Percentiles rank a stretch among this genome's conserved stretches.
Conservation (phyloP, 352 stramenopile species). For the Pythium aquatile region DNA sequence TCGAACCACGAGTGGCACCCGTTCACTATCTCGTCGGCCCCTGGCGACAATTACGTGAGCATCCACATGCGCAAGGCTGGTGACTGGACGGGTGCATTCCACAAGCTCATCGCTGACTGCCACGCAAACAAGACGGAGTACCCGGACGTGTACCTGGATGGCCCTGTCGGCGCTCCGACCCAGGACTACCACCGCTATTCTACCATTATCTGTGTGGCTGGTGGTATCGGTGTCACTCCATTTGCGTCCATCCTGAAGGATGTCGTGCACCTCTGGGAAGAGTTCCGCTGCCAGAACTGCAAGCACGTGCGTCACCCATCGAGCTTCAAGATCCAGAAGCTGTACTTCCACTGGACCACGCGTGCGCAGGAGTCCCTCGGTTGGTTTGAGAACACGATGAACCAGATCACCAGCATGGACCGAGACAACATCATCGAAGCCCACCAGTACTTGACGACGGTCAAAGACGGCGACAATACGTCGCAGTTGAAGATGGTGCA, state of each 20-base stretch:
- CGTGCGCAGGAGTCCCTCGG: slow-evolving; percentile 72
- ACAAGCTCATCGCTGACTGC: slow-evolving; percentile 56
- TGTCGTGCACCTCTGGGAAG: slow-evolving; percentile 71
- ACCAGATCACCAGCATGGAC: slow-evolving; percentile 79
- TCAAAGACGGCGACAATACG: slow-evolving; percentile 71
- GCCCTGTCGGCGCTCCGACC: slow-evolving; percentile 66
- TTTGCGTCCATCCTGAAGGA: slow-evolving; percentile 82
- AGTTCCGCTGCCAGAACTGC: slow-evolving; percentile 74
- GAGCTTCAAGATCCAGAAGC: slow-evolving; percentile 77
- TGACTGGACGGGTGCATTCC: slow-evolving; percentile 71
- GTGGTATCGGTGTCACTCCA: slow-evolving; percentile 80
- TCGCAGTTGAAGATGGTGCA: slow-evolving; percentile 84
- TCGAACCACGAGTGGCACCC: slow-evolving; percentile 88
- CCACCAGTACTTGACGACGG: slow-evolving; percentile 82
- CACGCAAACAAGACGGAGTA: slow-evolving; percentile 64
- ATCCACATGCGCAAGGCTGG: slow-evolving; percentile 76
- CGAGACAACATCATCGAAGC: slow-evolving; percentile 76
- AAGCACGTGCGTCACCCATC: slow-evolving; percentile 64
- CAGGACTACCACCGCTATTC: slow-evolving; percentile 79
- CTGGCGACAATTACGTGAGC: slow-evolving; percentile 78
- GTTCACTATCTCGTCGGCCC: slow-evolving; percentile 90
- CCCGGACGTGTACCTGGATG: slow-evolving; percentile 71
- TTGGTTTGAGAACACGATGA: slow-evolving; percentile 87
- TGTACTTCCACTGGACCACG: slow-evolving; percentile 89
- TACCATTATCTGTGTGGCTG: slow-evolving; percentile 70